A percentile compares a stretch with the other conserved stretches of the same genome.
Conservation (phyloP, 257 asterid species). For the Verbascum thapsus region DNA sequence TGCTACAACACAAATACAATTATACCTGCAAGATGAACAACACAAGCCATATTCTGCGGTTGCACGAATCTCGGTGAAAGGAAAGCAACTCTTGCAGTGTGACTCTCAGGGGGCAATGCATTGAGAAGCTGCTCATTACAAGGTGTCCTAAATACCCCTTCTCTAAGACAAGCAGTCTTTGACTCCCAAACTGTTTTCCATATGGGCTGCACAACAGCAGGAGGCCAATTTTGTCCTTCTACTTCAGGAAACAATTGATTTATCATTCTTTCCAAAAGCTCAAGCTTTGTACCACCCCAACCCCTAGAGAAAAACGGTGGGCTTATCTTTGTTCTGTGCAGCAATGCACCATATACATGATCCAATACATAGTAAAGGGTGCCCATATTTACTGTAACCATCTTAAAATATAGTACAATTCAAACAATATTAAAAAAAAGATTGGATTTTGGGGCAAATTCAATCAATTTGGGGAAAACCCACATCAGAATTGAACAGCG, state of each 20-base stretch:
- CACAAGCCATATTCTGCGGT: conserved; percentile 79
- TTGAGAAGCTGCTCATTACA: conserved; percentile 69
- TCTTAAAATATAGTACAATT: conserved; percentile 10
- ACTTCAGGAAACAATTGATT: conserved; percentile 69
- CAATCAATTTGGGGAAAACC: conserved; percentile 26
- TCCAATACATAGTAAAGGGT: conserved; percentile 80
- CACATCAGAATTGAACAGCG: conserved; percentile 18
- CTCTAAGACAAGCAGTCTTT: conserved; percentile 67
- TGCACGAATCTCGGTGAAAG: conserved; percentile 68
- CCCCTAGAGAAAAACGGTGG: conserved; percentile 86
- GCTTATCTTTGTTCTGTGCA: conserved; percentile 84
- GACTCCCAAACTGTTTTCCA: conserved; percentile 97
- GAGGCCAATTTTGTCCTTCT: conserved; percentile 83
- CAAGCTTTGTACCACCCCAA: conserved; percentile 98
- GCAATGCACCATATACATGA: conserved; percentile 86
- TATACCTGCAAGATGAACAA: conserved; percentile 97
- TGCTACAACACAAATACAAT: background rate
- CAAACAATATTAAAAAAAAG: conserved; percentile 6
- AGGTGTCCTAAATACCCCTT: conserved; percentile 87
- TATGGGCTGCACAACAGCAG: conserved; percentile 58
- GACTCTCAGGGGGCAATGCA: conserved; percentile 96
- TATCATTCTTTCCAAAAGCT: conserved; percentile 73
- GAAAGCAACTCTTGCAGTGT: conserved; percentile 81
- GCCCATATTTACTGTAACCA: conserved; percentile 86
- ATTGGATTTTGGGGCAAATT: conserved; percentile 22